Conservation (phyloP, 768 basidiomycete species). For the Hericium erinaceus region DNA sequence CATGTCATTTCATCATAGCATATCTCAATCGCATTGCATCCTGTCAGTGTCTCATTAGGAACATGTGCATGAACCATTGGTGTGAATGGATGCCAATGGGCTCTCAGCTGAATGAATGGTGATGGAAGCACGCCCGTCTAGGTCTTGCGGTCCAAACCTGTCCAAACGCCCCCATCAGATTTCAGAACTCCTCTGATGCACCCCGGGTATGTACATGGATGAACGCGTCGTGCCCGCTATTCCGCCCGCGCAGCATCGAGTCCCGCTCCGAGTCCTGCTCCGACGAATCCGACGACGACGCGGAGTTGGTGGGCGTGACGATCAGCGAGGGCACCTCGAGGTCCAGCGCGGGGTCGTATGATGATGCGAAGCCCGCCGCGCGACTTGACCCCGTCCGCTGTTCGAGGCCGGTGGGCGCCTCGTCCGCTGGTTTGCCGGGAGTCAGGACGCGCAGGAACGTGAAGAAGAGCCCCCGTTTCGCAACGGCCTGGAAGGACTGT, state of each 20-base stretch:
- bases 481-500: neutral
- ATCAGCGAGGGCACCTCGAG: neutral
- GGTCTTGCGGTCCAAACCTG: neutral
- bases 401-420: neutral
- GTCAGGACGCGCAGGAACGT: neutral
- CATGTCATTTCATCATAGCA: neutral
- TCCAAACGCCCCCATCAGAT: neutral
- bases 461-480: neutral
- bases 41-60: too few species aligned
- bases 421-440: neutral
- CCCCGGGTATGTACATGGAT: constrained; percentile 1
- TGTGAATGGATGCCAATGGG: neutral
- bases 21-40: neutral
- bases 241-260: neutral
- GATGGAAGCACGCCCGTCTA: neutral
- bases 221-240: neutral
- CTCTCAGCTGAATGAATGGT: neutral
- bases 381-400: too few species aligned
- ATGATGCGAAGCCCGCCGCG: too few species aligned
- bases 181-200: neutral
- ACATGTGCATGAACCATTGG: too few species aligned
- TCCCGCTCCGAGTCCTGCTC: neutral
- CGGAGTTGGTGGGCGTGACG: neutral
- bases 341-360: too few species aligned
- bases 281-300: neutral